Evolutionary conservation across 2,329 filamentous ascomycete species (phyloP).

Genomic region (Diaporthe amygdali): DNA sequence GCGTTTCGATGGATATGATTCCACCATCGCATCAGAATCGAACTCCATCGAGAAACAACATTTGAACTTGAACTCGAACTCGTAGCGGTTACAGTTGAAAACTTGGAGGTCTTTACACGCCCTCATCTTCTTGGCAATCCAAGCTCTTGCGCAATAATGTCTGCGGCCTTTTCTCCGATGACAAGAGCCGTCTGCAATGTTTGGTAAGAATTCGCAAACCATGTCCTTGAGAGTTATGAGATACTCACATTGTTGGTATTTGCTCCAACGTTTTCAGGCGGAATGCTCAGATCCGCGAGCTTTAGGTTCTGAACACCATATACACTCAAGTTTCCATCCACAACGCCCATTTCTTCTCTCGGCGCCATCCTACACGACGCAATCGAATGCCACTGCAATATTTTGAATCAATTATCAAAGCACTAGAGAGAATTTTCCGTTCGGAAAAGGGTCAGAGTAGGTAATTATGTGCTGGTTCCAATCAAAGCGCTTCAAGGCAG

Average conservation of each 20-base stretch:
- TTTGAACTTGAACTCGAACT: background rate
- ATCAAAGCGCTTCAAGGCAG: no score
- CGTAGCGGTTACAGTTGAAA: background rate
- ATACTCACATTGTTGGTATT: conserved; percentile 44
- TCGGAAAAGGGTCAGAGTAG: no score
- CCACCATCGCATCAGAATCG: background rate
- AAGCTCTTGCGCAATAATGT: conserved; percentile 33
- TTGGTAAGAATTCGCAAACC: conserved; percentile 45
- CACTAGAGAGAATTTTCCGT: no score
- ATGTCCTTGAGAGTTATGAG: no score
- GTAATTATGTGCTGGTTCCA: no score
- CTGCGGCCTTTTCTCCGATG: conserved; percentile 48
- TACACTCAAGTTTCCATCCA: conserved; percentile 47
- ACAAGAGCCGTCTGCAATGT: conserved; percentile 41
- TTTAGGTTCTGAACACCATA: conserved; percentile 48
- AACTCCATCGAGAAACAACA: background rate
- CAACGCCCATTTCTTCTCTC: conserved; percentile 45
- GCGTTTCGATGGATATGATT: background rate
- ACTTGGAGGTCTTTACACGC: background rate
- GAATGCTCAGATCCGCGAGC: conserved; percentile 43
- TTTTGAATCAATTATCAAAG: no score
- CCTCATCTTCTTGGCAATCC: conserved; percentile 15
- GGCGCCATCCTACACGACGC: conserved; percentile 53
- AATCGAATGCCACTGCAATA: conserved; percentile 51
- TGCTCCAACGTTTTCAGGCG: conserved; percentile 44